Evolutionary conservation across 2,329 filamentous ascomycete species (phyloP), one percentile per base, ranked within the genome.

Genomic region (Ascochyta pisi): DNA sequence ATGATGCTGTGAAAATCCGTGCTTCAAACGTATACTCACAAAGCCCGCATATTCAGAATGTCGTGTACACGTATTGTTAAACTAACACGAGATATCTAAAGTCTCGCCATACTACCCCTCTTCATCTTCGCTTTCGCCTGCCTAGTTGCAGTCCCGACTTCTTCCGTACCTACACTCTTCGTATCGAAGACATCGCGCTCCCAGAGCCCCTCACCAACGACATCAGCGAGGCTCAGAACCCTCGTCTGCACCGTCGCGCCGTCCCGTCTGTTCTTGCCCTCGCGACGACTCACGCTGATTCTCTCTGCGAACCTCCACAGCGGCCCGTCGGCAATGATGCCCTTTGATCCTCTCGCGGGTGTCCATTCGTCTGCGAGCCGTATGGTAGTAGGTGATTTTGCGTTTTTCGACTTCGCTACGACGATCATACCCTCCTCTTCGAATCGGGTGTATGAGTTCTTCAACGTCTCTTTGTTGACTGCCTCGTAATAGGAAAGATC

Each of bases 401-500:
- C 66, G 58, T 89, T 88, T 65, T 87, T 89, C 1, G 60, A 78
- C 66, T 90, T 90, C 27, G 89, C 63, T 0, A 93, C 84, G 40
- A 90, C 79, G 53, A 98, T 83, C 61, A 98, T 96, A 8, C 92
- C 91, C 67, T 98, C 94, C 69, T 97, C 92, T 65, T 93, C 88
- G 69, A 96, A 96, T 15, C 92, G 86, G 34, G 86, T 83, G 76
- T 94, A 97, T 0, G 93, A 89, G 75, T 99, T 99, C 71, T 95
- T 96, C 53, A 99, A 84, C 0, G 93, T 96, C 76, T 99, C 94
- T 68, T 97, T 97, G 81, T 99, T 99, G 62, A 99, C 94, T 3
- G 95, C 93, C 78, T 99, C 95, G 65, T 97, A 98, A 78, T 99
- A 99, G 27, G 89, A 93, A 9, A 99, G 85, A 69, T 99, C 95